These are phyloP conservation scores for Saccharomycopsis sp. DNA, from an alignment of 805 yeast species.

Conservation along the genomic window DNA sequence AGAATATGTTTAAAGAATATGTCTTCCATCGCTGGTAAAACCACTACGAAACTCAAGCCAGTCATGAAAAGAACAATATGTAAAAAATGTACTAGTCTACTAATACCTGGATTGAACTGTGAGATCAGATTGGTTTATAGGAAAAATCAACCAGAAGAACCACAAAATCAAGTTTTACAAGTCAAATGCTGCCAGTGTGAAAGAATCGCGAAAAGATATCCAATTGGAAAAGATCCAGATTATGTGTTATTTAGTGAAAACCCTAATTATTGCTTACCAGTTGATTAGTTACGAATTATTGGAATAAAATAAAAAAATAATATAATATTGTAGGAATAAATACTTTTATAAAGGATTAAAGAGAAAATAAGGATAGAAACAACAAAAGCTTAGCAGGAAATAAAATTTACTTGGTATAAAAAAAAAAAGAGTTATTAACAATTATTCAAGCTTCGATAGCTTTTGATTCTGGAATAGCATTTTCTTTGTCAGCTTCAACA, in stretches of 20 bases:
- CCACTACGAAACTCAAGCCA: conserved; percentile 11
- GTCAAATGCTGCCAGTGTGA: conserved; percentile 6
- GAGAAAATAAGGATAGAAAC: too few species aligned
- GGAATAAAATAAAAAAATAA: background rate
- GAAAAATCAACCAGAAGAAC: background rate
- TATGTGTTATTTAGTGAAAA: conserved; percentile 2
- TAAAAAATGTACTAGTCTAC: conserved; percentile 9
- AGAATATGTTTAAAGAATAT: conserved; percentile 13
- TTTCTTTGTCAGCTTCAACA: conserved; percentile 2
- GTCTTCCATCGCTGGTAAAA: conserved; percentile 12
- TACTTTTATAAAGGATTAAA: too few species aligned
- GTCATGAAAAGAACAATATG: conserved; percentile 12
- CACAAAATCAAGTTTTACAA: background rate
- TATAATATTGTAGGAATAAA: too few species aligned
- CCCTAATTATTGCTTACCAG: background rate
- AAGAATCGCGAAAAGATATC: conserved; percentile 5
- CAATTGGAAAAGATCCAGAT: conserved; percentile 6
- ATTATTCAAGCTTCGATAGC: conserved; percentile 12
- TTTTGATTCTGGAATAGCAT: conserved; percentile 2
- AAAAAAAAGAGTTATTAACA: too few species aligned
- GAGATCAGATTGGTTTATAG: background rate
- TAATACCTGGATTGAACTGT: conserved; percentile 11
- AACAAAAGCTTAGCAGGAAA: too few species aligned
- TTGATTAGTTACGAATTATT: background rate
- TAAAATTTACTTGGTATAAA: too few species aligned